Evolutionary conservation across 2,329 filamentous ascomycete genomes (phyloP).

Genomic region (Pezicula rhizophila): DNA sequence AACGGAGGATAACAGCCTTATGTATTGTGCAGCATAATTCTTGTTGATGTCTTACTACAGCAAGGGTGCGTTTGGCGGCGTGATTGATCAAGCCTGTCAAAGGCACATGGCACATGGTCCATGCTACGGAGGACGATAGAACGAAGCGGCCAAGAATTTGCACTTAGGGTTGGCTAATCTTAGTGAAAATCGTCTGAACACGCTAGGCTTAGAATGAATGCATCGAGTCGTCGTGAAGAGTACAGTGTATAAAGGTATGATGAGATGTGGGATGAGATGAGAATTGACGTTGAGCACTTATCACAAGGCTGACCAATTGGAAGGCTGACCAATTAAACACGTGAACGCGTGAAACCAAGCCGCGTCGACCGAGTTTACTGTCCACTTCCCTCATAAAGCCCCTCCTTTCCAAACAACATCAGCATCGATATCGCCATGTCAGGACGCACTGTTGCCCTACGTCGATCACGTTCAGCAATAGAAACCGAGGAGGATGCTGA

Average conservation of each 20-base stretch:
- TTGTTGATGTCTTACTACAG: too few relatives aligned
- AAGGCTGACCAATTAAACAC: not conserved
- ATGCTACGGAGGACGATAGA: too few relatives aligned
- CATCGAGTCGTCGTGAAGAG: too few relatives aligned
- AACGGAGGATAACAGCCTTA: too few relatives aligned
- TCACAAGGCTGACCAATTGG: not conserved
- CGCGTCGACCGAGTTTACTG: not conserved
- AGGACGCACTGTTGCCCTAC: constrained; percentile 4
- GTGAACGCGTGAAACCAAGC: not conserved
- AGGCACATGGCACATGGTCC: too few relatives aligned
- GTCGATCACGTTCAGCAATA: constrained; percentile 15
- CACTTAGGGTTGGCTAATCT: too few relatives aligned
- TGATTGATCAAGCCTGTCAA: too few relatives aligned
- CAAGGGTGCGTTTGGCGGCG: too few relatives aligned
- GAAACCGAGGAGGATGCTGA: constrained; percentile 22
- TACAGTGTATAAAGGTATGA: not conserved
- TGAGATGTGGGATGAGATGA: not conserved
- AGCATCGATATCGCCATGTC: constrained; percentile 3
- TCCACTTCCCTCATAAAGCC: not conserved
- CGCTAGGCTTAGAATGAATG: too few relatives aligned
- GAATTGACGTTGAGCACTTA: not conserved
- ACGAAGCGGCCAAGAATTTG: too few relatives aligned
- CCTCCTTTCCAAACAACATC: not conserved
- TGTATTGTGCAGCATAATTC: too few relatives aligned
- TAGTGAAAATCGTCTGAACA: too few relatives aligned